phyloP scores from a whole-genome alignment of 257 asterid genomes.

The Craterostigma plantagineum region DNA sequence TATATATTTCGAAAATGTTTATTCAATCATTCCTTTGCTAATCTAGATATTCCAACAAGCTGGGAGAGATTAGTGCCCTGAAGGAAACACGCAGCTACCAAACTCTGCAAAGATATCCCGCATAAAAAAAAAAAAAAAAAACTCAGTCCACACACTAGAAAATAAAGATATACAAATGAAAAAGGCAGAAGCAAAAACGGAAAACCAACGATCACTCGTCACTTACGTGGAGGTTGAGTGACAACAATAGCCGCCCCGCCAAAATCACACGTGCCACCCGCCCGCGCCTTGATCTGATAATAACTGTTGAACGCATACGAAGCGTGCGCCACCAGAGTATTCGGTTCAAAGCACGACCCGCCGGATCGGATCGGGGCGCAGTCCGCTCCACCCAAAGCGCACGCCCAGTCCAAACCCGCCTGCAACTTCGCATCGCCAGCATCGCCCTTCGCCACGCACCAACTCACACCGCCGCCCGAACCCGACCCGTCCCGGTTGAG shows the following conservation, averaged over 20 bases:
- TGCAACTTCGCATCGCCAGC: slow-evolving; percentile 29
- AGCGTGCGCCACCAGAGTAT: slow-evolving; percentile 57
- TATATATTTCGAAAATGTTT: no score
- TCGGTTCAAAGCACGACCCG: slow-evolving; percentile 54
- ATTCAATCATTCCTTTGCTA: no score
- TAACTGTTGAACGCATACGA: slow-evolving; percentile 82
- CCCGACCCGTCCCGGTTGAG: neutral
- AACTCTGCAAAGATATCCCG: neutral
- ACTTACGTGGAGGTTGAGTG: slow-evolving; percentile 72
- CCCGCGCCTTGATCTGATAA: slow-evolving; percentile 55
- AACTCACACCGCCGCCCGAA: no score
- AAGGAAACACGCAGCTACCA: neutral
- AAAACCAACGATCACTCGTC: neutral
- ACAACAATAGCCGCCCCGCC: slow-evolving; percentile 64
- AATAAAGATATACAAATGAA: neutral
- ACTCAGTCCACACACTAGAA: neutral
- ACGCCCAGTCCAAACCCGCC: slow-evolving; percentile 53
- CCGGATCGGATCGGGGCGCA: slow-evolving; percentile 67
- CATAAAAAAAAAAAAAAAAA: neutral
- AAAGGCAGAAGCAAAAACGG: neutral
- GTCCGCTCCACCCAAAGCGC: slow-evolving; percentile 75
- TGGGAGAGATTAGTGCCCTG: neutral
- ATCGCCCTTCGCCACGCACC: slow-evolving; percentile 71
- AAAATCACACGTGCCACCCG: slow-evolving; percentile 51
- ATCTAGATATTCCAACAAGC: no score